Conservation (phyloP, 176 grass and related monocot genomes). For the Aechmea fasciata region DNA sequence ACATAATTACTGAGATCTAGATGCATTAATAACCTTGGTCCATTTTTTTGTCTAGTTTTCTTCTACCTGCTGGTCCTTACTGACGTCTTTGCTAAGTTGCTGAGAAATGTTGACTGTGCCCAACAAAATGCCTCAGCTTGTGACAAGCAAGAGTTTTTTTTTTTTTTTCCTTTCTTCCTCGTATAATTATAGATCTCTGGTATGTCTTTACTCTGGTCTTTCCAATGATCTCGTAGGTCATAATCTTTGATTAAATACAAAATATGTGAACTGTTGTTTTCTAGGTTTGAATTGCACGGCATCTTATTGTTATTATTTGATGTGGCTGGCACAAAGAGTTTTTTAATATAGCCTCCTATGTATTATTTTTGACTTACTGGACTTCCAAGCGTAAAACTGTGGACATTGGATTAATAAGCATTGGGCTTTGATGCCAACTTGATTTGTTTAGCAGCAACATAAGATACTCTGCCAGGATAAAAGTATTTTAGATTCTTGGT, state of each 20-base stretch:
- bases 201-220: neutral
- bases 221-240: neutral
- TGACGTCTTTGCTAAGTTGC: neutral
- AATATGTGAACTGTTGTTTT: neutral
- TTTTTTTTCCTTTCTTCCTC: neutral
- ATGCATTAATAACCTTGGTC: neutral
- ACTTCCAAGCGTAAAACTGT: neutral
- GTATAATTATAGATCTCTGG: neutral
- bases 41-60: constrained; percentile 1
- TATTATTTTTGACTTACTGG: neutral
- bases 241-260: neutral
- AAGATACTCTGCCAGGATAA: neutral
- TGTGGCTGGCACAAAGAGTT: neutral
- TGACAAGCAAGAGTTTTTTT: neutral
- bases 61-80: neutral
- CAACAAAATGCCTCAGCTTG: neutral
- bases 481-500: neutral
- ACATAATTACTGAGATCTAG: neutral
- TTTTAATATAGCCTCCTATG: neutral
- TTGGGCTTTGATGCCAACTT: neutral
- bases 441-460: neutral
- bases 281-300: neutral
- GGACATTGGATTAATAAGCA: too few species aligned
- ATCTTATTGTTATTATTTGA: neutral
- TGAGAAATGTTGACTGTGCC: neutral